These are phyloP conservation scores for Biscogniauxia marginata DNA, from an alignment of 2,329 filamentous ascomycete species.

Conservation along the genomic window DNA sequence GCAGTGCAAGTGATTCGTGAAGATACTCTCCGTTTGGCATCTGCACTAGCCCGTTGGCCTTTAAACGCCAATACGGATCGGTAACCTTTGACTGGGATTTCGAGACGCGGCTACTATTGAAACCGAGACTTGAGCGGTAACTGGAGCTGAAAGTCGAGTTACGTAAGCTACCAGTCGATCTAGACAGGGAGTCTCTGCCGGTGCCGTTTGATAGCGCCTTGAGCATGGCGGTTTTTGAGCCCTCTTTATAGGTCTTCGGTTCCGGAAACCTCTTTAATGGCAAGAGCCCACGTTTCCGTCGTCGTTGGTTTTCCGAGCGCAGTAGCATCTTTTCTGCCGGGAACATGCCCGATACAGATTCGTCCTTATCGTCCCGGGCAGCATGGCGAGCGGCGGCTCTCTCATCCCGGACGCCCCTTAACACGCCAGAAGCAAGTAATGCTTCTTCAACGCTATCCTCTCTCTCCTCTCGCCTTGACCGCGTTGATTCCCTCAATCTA, in stretches of 20 bases:
- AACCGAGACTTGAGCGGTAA: slow-evolving; percentile 33
- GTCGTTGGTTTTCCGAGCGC: slow-evolving; percentile 30
- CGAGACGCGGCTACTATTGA: slow-evolving; percentile 32
- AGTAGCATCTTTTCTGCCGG: slow-evolving; percentile 24
- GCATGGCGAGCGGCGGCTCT: slow-evolving; percentile 26
- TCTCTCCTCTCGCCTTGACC: slow-evolving; percentile 9
- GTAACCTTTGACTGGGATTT: slow-evolving; percentile 30
- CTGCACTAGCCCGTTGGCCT: slow-evolving; percentile 42
- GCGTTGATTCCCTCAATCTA: slow-evolving; percentile 21
- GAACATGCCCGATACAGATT: slow-evolving; percentile 8
- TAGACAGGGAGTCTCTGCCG: slow-evolving; percentile 27
- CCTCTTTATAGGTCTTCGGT: slow-evolving; percentile 25
- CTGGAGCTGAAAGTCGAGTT: slow-evolving; percentile 35
- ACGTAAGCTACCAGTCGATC: slow-evolving; percentile 31
- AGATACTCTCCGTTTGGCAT: slow-evolving; percentile 54
- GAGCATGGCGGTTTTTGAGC: slow-evolving; percentile 33
- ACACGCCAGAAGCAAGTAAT: slow-evolving; percentile 29
- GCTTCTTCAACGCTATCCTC: slow-evolving; percentile 28
- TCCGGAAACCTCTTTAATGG: slow-evolving; percentile 27
- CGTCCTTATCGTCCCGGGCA: slow-evolving; percentile 16
- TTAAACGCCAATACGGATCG: slow-evolving; percentile 38
- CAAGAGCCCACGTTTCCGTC: slow-evolving; percentile 26
- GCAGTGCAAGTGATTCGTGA: slow-evolving; percentile 49
- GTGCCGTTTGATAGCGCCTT: slow-evolving; percentile 24
- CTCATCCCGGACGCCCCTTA: slow-evolving; percentile 27